Evolutionary conservation across 2,329 filamentous ascomycete genomes (phyloP), one percentile per base, ranked within the genome.

Genomic region (Thelonectria rubi): DNA sequence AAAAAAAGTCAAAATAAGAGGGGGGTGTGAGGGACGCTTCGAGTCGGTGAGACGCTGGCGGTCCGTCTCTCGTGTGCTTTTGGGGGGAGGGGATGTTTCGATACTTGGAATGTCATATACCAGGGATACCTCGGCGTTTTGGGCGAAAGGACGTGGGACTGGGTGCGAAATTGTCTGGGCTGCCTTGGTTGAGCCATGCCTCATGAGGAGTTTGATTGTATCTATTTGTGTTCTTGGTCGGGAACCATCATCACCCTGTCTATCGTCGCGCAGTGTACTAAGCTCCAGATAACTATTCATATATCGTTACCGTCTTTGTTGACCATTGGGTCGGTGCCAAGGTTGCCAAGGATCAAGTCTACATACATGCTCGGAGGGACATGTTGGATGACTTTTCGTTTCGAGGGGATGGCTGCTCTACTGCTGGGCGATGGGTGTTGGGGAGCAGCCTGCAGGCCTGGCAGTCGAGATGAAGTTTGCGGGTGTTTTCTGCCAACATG

Each of bases 121-220:
- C 66, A 70, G 67, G 65, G 69, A 70, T 73, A 70, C 57, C 66
- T 69, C 58, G 70, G 70, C 70, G 70, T 69, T 59, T 62, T 46
- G 69, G 66, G 51, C 58, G 65, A 70, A 56, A n/a, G 20, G 49
- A 51, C 26, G 64, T 69, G 62, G 64, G 37, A 58, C 60, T 55
- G 56, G 62, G 65, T 60, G 64, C 50, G 47, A 54, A 59, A n/a
- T 59, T 63, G 53, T 63, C 45, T 59, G 60, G 67, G 55, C 24
- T 55, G 53, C 46, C 59, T 15, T 47, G 43, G 40, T 34, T 53
- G 60, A 59, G 42, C 61, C 64, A 63, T 66, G 43, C 54, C 46
- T 42, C 57, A 68, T 65, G 30, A 62, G 54, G 64, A 58, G 67
- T 66, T 63, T 64, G 43, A 20, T 20, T 45, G 34, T 52, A 59